Evolutionary conservation across 1,284 basidiomycete species (phyloP).

Genomic region (Inonotus obliquus): DNA sequence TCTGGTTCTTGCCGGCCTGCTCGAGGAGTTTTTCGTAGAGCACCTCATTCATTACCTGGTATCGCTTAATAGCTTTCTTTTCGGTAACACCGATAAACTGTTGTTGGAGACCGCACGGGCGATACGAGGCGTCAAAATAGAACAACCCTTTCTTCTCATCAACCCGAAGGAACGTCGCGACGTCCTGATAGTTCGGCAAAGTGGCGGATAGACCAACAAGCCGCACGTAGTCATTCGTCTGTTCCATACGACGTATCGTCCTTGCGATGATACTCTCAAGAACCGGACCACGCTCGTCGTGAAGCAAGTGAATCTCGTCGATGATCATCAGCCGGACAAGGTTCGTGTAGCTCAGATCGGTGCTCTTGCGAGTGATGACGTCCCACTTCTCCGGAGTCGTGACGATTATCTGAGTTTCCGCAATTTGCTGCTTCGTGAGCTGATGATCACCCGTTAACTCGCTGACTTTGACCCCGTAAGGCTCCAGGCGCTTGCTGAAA

Average conservation of each 20-base stretch:
- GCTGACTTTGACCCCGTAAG: slow-evolving; percentile 85
- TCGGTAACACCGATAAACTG: slow-evolving; percentile 98
- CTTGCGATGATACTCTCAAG: slow-evolving; percentile 90
- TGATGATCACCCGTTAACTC: slow-evolving; percentile 97
- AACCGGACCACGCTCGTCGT: slow-evolving; percentile 98
- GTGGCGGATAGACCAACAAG: slow-evolving; percentile 96
- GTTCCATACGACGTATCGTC: slow-evolving; percentile 93
- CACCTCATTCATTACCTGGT: slow-evolving; percentile 98
- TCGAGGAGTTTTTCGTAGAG: slow-evolving; percentile 98
- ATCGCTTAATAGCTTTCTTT: slow-evolving; percentile 98
- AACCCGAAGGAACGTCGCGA: slow-evolving; percentile 97
- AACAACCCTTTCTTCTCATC: slow-evolving; percentile 91
- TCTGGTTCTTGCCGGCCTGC: slow-evolving; percentile 88
- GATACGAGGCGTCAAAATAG: slow-evolving; percentile 93
- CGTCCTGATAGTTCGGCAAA: slow-evolving; percentile 96
- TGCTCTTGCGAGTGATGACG: slow-evolving; percentile 97
- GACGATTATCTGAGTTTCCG: slow-evolving; percentile 98
- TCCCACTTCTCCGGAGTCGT: slow-evolving; percentile 99
- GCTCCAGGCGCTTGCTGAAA: slow-evolving; percentile 78
- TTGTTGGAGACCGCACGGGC: slow-evolving; percentile 94
- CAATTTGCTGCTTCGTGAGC: slow-evolving; percentile 97
- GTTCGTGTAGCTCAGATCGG: slow-evolving; percentile 96
- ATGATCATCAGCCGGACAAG: slow-evolving; percentile 96
- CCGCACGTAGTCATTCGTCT: slow-evolving; percentile 88
- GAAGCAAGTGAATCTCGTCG: slow-evolving; percentile 96